Conservation (phyloP, 768 basidiomycete species). For the Jaapia argillacea region DNA sequence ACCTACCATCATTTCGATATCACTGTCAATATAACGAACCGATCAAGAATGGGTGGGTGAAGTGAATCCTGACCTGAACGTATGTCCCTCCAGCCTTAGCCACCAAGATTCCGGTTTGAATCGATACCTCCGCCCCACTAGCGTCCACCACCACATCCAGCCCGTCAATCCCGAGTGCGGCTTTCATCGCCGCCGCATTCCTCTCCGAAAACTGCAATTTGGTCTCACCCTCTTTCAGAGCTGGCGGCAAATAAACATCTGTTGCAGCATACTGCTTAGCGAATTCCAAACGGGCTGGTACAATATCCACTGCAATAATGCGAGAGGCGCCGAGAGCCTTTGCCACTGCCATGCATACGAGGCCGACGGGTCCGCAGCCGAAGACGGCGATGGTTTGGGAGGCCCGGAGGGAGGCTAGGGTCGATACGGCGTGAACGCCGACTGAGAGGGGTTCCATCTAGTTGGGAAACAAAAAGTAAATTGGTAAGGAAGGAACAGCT, state of each 20-base stretch:
- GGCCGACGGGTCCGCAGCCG: conserved; percentile 83
- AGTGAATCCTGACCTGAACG: conserved; percentile 75
- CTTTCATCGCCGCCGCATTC: conserved; percentile 57
- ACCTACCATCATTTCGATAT: too few species aligned
- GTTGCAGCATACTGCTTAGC: conserved; percentile 81
- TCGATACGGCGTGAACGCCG: conserved; percentile 80
- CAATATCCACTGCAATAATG: conserved; percentile 79
- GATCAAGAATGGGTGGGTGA: too few species aligned
- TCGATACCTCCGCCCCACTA: conserved; percentile 86
- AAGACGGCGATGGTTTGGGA: conserved; percentile 76
- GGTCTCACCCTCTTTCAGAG: conserved; percentile 51
- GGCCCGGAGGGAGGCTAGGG: conserved; percentile 60
- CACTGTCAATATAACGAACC: too few species aligned
- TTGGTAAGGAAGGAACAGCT: too few species aligned
- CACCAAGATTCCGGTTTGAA: conserved; percentile 75
- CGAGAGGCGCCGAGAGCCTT: conserved; percentile 83
- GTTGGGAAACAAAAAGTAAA: too few species aligned
- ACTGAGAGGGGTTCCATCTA: conserved; percentile 92
- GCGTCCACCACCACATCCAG: conserved; percentile 90
- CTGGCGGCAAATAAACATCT: conserved; percentile 56
- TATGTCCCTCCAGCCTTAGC: conserved; percentile 69
- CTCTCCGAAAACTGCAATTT: conserved; percentile 63
- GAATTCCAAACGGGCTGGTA: conserved; percentile 70
- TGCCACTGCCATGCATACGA: conserved; percentile 93
- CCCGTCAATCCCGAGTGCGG: conserved; percentile 53